These are phyloP conservation scores for Lentinula sp. DNA, from an alignment of 768 basidiomycete species.

Conservation along the genomic window DNA sequence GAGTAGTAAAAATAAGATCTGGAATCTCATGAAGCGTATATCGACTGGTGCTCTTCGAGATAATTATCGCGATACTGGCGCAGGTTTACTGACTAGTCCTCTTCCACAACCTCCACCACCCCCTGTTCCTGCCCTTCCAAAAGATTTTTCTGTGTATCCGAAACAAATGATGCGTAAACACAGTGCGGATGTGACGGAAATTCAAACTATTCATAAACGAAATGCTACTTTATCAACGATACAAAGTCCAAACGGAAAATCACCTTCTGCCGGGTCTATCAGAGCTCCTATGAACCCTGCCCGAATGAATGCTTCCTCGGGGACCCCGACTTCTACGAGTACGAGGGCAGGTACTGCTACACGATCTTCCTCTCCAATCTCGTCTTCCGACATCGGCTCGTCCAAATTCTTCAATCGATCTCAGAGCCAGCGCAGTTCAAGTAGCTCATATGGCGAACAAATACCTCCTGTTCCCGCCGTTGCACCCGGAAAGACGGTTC, in stretches of 20 bases:
- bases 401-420: constrained; percentile 42
- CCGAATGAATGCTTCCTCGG: neutral
- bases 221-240: constrained; percentile 2
- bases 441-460: constrained; percentile 41
- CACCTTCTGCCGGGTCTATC: neutral
- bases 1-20: constrained; percentile 41
- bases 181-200: neutral
- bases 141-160: constrained; percentile 20
- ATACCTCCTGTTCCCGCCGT: constrained; percentile 7
- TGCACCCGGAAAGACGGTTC: neutral
- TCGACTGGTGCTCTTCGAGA: constrained; percentile 61
- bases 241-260: constrained; percentile 7
- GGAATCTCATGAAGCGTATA: constrained; percentile 68
- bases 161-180: neutral
- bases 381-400: constrained; percentile 53
- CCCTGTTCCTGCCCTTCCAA: constrained; percentile 58
- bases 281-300: neutral
- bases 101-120: constrained; percentile 35
- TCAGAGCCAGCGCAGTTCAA: constrained; percentile 42
- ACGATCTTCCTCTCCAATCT: constrained; percentile 55
- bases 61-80: constrained; percentile 26
- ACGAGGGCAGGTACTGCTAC: constrained; percentile 43
- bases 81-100: constrained; percentile 9
- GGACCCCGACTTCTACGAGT: neutral
- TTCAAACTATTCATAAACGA: constrained; percentile 5